Conservation (phyloP, 163 green algal genomes). For the Chlorella variabilis region DNA sequence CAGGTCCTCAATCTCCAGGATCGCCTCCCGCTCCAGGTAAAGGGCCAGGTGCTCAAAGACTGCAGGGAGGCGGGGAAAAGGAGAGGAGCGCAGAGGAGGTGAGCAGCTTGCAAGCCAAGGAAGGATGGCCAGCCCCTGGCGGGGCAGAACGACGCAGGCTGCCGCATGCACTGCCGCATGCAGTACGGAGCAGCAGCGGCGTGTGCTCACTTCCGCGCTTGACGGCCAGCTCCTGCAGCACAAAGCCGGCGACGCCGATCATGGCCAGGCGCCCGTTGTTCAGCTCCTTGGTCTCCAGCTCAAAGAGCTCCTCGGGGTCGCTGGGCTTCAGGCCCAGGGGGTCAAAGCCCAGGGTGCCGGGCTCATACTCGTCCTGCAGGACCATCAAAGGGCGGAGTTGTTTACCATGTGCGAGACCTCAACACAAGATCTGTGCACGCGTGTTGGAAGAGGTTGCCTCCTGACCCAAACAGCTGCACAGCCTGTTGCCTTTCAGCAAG, state of each 20-base stretch:
- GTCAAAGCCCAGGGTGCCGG: conserved; percentile 80
- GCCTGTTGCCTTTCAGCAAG: too few relatives aligned
- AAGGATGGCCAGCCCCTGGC: background rate
- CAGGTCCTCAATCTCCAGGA: conserved; percentile 58
- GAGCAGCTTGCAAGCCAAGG: too few relatives aligned
- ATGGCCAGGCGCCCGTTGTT: conserved; percentile 86
- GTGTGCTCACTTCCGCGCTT: conserved; percentile 36
- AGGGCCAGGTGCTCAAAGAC: conserved; percentile 75
- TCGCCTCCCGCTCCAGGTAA: conserved; percentile 60
- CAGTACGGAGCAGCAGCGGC: background rate
- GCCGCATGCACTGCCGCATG: background rate
- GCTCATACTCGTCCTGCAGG: conserved; percentile 71
- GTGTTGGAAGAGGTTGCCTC: too few relatives aligned
- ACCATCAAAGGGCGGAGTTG: background rate
- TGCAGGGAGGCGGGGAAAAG: conserved; percentile 34
- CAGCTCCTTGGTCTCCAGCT: conserved; percentile 81
- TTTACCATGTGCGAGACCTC: background rate
- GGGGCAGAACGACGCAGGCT: background rate
- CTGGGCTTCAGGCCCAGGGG: conserved; percentile 70
- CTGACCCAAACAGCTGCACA: too few relatives aligned
- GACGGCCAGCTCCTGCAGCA: conserved; percentile 67
- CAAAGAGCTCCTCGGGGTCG: conserved; percentile 66
- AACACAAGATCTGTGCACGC: too few relatives aligned
- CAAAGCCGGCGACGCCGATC: conserved; percentile 81
- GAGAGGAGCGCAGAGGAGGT: background rate